Conservation (phyloP, 208 protist genomes). For the Leishmania amazonensis region DNA sequence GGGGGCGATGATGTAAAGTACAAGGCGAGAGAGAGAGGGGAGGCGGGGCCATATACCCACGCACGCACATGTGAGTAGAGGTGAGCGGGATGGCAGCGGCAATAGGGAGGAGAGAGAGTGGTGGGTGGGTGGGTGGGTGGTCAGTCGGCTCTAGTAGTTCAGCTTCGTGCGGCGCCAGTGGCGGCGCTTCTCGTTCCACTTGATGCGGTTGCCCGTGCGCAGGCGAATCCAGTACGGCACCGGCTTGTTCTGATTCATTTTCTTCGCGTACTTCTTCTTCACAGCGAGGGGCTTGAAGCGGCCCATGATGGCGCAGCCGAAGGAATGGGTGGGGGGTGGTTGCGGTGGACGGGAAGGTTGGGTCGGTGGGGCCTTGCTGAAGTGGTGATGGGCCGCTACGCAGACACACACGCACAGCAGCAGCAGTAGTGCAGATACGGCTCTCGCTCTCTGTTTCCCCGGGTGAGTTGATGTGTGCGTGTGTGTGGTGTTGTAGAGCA, state of each 20-base stretch:
- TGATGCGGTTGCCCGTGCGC: slow-evolving; percentile 91
- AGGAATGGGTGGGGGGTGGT: neutral
- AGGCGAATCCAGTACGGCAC: slow-evolving; percentile 95
- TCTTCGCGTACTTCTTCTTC: slow-evolving; percentile 96
- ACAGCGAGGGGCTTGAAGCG: slow-evolving; percentile 91
- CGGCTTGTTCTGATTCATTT: slow-evolving; percentile 94
- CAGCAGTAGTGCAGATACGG: neutral
- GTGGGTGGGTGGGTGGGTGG: neutral
- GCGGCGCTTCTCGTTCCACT: slow-evolving; percentile 96
- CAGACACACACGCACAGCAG: neutral
- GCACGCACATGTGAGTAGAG: neutral
- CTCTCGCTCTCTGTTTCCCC: slow-evolving; percentile 5
- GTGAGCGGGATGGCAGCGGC: neutral
- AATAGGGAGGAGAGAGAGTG: neutral
- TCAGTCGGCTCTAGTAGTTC: slow-evolving; percentile 70
- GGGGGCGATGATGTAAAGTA: neutral
- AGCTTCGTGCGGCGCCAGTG: slow-evolving; percentile 97
- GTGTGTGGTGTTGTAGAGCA: neutral
- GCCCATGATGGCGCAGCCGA: slow-evolving; percentile 52
- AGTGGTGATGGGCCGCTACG: neutral
- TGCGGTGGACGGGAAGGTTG: neutral
- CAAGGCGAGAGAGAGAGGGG: neutral
- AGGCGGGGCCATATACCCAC: neutral
- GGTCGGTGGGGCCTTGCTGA: neutral
- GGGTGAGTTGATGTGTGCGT: neutral